Percentiles rank a stretch among this genome's conserved stretches.
These are phyloP conservation scores for Xylaria sp. DNA, from an alignment of 2,329 filamentous ascomycete genomes.

Conservation along the genomic window DNA sequence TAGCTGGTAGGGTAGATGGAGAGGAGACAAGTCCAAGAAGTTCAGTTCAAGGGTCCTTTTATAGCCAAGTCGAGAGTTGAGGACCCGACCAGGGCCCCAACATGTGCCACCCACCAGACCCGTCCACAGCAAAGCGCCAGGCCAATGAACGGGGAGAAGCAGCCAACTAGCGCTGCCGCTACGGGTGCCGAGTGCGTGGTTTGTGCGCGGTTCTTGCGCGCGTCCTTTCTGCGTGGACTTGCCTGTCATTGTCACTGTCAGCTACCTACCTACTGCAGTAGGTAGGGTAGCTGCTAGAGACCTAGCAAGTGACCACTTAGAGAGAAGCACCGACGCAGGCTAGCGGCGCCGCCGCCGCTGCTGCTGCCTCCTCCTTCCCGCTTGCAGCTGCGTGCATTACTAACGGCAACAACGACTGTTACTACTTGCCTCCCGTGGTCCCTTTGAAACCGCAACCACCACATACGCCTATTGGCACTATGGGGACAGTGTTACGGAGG, in stretches of 20 bases:
- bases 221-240: slow-evolving; percentile 35
- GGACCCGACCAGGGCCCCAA: not conserved
- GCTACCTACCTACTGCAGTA: not conserved
- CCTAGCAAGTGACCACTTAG: no score
- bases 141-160: slow-evolving; percentile 23
- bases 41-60: slow-evolving; percentile 18
- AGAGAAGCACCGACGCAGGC: no score
- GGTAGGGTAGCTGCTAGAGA: not conserved
- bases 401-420: no score
- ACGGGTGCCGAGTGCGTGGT: slow-evolving; percentile 26
- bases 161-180: not conserved
- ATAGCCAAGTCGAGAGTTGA: slow-evolving; percentile 22
- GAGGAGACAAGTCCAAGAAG: not conserved
- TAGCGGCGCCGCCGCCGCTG: no score
- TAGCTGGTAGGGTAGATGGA: not conserved
- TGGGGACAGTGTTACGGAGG: not conserved
- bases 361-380: no score
- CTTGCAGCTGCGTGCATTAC: no score
- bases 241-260: slow-evolving; percentile 1
- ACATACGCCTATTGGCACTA: not conserved
- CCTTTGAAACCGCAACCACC: no score
- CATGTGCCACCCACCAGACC: slow-evolving; percentile 20
- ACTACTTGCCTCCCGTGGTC: no score
- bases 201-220: slow-evolving; percentile 25
- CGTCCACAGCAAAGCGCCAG: slow-evolving; percentile 3